Base-by-base conservation (phyloP, 768 basidiomycete genomes). In the Leucogyrophana mollusca region DNA sequence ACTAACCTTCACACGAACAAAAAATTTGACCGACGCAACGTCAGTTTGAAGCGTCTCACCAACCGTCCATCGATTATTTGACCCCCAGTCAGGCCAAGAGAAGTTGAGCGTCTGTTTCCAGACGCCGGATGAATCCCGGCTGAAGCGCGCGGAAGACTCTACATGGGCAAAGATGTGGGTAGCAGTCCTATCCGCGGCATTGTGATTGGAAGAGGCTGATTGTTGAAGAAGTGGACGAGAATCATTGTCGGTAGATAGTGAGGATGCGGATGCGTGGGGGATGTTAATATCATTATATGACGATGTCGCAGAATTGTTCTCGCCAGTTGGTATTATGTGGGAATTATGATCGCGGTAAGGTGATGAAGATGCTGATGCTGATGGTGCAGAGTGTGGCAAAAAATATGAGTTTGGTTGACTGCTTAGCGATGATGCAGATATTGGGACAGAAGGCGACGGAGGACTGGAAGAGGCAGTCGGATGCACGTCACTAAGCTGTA, bases 31-130 rank as follows among this genome's bases (percentile, higher is more conserved):
- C 43, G 78, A 75, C 11, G 78, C 81, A 54, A 85, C 63, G 41
- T 79, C 73, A 34, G 84, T 84, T 52, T 76, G 71, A 54, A 89
- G 77, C 21, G 86, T 85, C 70, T 90, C 88, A 9, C 90, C 90
- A 46, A 87, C 77, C 8, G 87, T 78, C 86, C 90, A 92, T 16
- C 85, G 80, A 56, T 77, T 82, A 47, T 76, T 76, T 3, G 84
- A 79, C 57, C 83, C 85, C 44, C 76, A 65, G 27, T 78, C 75
- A 11, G 88, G 86, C 84, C 88, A 87, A 53, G 84, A 82, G 34
- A 89, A 64, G 7, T 82, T 82, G 36, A 90, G 65, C 1, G 77
- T 84, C 59, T 83, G 83, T 32, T 64, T 74, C 79, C 79, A 85
- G 6, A 80, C 64, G 27, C 85, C 84, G 34, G 75, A 65, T 1